phyloP scores from a whole-genome alignment of 2,329 filamentous ascomycete genomes.

The Apiospora malaysiana region DNA sequence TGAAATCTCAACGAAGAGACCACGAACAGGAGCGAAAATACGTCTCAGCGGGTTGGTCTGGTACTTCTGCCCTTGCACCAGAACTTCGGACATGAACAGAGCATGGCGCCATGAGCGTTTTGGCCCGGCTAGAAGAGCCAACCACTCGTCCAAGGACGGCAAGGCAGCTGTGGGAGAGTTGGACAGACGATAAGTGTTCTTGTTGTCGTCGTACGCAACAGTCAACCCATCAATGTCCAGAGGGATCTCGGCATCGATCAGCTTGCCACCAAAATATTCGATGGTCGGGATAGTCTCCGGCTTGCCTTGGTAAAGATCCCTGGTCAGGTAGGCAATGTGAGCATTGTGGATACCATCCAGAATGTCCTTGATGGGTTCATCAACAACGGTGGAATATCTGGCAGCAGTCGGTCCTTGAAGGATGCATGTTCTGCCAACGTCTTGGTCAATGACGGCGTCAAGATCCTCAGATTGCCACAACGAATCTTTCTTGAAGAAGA shows the following conservation, averaged over 20 bases:
- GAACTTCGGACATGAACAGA: slow-evolving; percentile 89
- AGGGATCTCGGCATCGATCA: slow-evolving; percentile 74
- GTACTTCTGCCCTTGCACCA: slow-evolving; percentile 95
- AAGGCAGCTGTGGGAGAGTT: slow-evolving; percentile 74
- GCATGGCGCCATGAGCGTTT: slow-evolving; percentile 93
- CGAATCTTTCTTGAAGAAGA: slow-evolving; percentile 99
- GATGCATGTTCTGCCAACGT: slow-evolving; percentile 95
- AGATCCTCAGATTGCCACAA: slow-evolving; percentile 99
- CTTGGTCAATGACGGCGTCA: slow-evolving; percentile 92
- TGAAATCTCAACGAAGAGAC: slow-evolving; percentile 86
- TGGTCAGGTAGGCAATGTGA: slow-evolving; percentile 81
- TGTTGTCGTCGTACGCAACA: slow-evolving; percentile 74
- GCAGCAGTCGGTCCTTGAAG: slow-evolving; percentile 92
- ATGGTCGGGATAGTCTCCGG: slow-evolving; percentile 78
- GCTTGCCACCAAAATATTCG: slow-evolving; percentile 94
- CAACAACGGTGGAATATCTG: slow-evolving; percentile 85
- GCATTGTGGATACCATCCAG: slow-evolving; percentile 87
- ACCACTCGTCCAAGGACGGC: slow-evolving; percentile 82
- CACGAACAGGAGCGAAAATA: slow-evolving; percentile 84
- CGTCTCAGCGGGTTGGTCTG: slow-evolving; percentile 95
- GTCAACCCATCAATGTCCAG: slow-evolving; percentile 85
- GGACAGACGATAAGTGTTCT: slow-evolving; percentile 84
- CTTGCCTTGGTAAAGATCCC: slow-evolving; percentile 80
- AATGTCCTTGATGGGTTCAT: slow-evolving; percentile 95
- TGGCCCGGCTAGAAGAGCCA: slow-evolving; percentile 84